Evolutionary conservation across 352 stramenopile species (phyloP).

Genomic region (Pythium rishiriense): DNA sequence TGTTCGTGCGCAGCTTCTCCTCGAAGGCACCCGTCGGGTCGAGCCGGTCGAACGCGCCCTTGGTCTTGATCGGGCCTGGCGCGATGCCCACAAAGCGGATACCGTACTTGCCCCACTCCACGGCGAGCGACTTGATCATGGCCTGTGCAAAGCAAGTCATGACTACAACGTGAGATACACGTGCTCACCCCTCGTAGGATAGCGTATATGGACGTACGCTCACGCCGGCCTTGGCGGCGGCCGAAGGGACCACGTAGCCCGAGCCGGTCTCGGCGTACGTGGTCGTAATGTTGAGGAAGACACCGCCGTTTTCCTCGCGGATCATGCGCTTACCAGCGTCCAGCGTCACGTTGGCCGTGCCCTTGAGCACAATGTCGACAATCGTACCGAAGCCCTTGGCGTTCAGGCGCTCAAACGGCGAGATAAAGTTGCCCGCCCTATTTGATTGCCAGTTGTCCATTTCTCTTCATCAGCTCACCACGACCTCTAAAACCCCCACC

Average conservation of each 20-base stretch:
- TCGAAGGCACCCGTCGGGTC: slow-evolving; percentile 72
- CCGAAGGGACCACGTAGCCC: slow-evolving; percentile 94
- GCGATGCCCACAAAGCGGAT: slow-evolving; percentile 97
- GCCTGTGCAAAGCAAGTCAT: slow-evolving; percentile 65
- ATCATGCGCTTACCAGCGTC: slow-evolving; percentile 83
- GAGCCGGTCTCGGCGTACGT: slow-evolving; percentile 94
- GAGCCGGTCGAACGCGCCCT: slow-evolving; percentile 77
- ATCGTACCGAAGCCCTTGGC: slow-evolving; percentile 96
- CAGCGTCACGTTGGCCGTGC: slow-evolving; percentile 82
- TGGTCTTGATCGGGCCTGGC: slow-evolving; percentile 94
- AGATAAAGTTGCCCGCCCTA: slow-evolving; percentile 96
- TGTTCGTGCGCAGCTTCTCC: slow-evolving; percentile 65
- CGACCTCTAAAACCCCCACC: slow-evolving; percentile 28
- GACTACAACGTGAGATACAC: not conserved
- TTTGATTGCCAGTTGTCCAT: not conserved
- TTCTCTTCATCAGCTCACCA: slow-evolving; percentile 19
- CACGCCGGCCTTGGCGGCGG: slow-evolving; percentile 95
- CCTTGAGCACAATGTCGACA: slow-evolving; percentile 94
- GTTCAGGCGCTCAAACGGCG: slow-evolving; percentile 87
- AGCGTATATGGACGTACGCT: slow-evolving; percentile 48
- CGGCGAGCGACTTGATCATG: slow-evolving; percentile 93
- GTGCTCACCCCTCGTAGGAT: not conserved
- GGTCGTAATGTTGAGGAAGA: slow-evolving; percentile 97
- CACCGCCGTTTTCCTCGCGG: slow-evolving; percentile 62
- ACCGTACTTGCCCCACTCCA: slow-evolving; percentile 95